phyloP scores from a whole-genome alignment of 352 stramenopile genomes.

The Phytophthora fragariae region DNA sequence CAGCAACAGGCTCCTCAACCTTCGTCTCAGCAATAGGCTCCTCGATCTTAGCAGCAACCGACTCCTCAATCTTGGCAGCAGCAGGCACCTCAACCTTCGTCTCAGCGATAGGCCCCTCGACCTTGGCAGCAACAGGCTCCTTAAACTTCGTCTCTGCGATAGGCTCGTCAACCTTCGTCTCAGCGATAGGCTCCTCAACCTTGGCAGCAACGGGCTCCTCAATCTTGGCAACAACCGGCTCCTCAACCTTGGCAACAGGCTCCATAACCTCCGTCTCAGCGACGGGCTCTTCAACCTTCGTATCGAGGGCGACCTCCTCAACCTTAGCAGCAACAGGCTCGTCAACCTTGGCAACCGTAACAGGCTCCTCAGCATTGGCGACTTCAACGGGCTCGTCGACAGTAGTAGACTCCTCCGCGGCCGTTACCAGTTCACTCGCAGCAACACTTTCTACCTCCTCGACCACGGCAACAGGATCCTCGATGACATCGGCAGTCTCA shows the following conservation, averaged over 20 bases:
- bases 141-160: too few species aligned
- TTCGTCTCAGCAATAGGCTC: conserved; percentile 2
- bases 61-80: conserved; percentile 5
- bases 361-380: conserved; percentile 9
- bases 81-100: conserved; percentile 3
- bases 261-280: not conserved
- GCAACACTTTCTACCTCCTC: not conserved
- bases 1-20: conserved; percentile 1
- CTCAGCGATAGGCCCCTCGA: not conserved
- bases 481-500: conserved; percentile 5
- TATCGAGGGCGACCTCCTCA: not conserved
- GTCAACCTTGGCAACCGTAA: not conserved
- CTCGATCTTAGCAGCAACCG: conserved; percentile 7
- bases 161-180: not conserved
- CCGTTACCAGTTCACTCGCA: not conserved
- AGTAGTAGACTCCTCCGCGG: not conserved
- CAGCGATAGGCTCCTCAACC: not conserved
- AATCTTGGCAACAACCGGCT: not conserved
- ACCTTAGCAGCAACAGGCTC: conserved; percentile 2
- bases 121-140: too few species aligned
- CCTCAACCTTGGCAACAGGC: conserved; percentile 14
- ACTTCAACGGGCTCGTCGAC: conserved; percentile 7
- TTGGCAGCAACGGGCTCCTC: not conserved
- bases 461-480: conserved; percentile 5
- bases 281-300: conserved; percentile 5